Conservation (phyloP, 1,139 yeast species). For the Suhomyces coccinellae region DNA sequence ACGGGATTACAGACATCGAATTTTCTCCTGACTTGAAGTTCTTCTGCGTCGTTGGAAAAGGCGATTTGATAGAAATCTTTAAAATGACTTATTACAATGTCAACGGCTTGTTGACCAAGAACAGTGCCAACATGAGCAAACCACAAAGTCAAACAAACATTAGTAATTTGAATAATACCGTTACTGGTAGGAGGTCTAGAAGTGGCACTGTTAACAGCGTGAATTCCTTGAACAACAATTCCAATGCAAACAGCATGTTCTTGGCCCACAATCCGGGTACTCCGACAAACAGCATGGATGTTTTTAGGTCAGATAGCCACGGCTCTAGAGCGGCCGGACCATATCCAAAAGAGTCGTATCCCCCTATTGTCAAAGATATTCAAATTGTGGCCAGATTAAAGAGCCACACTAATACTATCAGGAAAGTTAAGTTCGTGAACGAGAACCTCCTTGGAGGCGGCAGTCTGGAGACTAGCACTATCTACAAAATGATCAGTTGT, state of each 20-base stretch:
- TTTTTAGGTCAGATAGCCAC: slow-evolving; percentile 8
- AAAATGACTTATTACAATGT: slow-evolving; percentile 46
- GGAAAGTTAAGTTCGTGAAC: slow-evolving; percentile 40
- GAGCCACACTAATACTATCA: slow-evolving; percentile 70
- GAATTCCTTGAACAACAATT: slow-evolving; percentile 18
- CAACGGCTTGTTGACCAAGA: slow-evolving; percentile 31
- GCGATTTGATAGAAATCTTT: slow-evolving; percentile 58
- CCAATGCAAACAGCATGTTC: slow-evolving; percentile 16
- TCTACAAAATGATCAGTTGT: slow-evolving; percentile 62
- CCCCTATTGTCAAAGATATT: slow-evolving; percentile 45
- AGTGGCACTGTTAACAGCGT: slow-evolving; percentile 41
- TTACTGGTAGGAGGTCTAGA: slow-evolving; percentile 32
- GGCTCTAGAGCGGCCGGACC: slow-evolving; percentile 7
- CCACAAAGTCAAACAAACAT: slow-evolving; percentile 19
- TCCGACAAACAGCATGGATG: slow-evolving; percentile 27
- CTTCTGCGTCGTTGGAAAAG: slow-evolving; percentile 56
- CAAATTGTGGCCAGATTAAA: slow-evolving; percentile 51
- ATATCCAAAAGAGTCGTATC: slow-evolving; percentile 22
- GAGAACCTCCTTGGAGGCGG: slow-evolving; percentile 21
- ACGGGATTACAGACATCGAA: slow-evolving; percentile 57
- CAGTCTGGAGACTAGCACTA: slow-evolving; percentile 9
- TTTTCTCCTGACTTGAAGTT: slow-evolving; percentile 70
- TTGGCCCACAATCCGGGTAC: slow-evolving; percentile 23
- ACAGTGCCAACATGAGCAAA: slow-evolving; percentile 12
- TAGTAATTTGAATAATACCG: slow-evolving; percentile 8